Percentiles rank a stretch among this genome's conserved stretches.
phyloP scores from a whole-genome alignment of 2,329 filamentous ascomycete species.

The Coniochaeta sp. region DNA sequence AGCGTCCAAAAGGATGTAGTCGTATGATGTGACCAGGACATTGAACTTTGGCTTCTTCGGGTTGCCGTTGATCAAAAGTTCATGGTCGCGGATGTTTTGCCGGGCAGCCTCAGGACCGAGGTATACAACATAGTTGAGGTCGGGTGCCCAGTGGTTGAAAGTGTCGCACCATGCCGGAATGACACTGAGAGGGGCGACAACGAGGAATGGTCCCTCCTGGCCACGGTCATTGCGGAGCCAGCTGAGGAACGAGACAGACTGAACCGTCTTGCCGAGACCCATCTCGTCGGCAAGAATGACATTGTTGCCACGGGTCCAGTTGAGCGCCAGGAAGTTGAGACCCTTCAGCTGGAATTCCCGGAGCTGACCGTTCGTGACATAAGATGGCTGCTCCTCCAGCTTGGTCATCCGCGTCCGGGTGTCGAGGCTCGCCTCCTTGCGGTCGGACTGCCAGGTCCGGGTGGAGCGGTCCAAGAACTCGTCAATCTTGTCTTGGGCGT shows the following conservation, averaged over 20 bases:
- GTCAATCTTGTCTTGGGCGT: constrained; percentile 86
- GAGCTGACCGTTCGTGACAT: constrained; percentile 77
- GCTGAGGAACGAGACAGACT: constrained; percentile 94
- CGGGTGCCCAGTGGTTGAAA: constrained; percentile 92
- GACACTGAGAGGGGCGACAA: constrained; percentile 94
- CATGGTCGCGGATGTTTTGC: constrained; percentile 81
- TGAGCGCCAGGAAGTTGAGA: constrained; percentile 90
- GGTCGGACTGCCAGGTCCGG: constrained; percentile 74
- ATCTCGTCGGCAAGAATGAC: constrained; percentile 98
- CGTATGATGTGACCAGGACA: constrained; percentile 94
- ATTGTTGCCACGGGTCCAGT: constrained; percentile 91
- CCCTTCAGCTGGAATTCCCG: constrained; percentile 91
- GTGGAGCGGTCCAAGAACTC: constrained; percentile 79
- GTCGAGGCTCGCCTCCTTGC: constrained; percentile 65
- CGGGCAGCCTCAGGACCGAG: constrained; percentile 84
- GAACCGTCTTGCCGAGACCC: constrained; percentile 96
- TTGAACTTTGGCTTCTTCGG: constrained; percentile 91
- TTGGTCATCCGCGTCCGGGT: constrained; percentile 69
- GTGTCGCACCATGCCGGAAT: constrained; percentile 98
- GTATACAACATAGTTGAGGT: constrained; percentile 95
- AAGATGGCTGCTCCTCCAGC: constrained; percentile 75
- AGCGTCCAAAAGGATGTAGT: constrained; percentile 85
- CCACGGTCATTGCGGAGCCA: constrained; percentile 86
- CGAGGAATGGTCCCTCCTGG: constrained; percentile 91
- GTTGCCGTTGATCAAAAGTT: constrained; percentile 81